Evolutionary conservation across 2,329 filamentous ascomycete genomes (phyloP).

Genomic region (Alternaria alternata): DNA sequence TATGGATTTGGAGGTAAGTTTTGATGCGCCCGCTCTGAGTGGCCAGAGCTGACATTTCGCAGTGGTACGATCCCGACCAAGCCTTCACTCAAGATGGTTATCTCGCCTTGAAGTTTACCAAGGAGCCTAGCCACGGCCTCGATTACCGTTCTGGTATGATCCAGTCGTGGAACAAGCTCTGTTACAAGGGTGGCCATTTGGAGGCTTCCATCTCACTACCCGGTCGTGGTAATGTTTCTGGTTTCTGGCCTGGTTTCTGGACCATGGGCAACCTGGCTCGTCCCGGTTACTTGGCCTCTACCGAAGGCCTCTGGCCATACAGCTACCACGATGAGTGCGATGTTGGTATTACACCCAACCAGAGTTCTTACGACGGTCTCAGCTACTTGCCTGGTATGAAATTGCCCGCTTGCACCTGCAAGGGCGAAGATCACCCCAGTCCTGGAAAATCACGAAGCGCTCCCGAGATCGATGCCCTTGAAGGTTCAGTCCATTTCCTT

Average conservation of each 20-base stretch:
- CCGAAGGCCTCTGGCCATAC: constrained; percentile 78
- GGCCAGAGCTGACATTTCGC: constrained; percentile 15
- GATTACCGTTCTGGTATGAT: constrained; percentile 77
- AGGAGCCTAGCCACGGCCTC: constrained; percentile 69
- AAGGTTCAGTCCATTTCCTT: constrained; percentile 68
- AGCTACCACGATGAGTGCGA: constrained; percentile 75
- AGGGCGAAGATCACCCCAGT: constrained; percentile 69
- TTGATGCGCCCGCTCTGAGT: not conserved
- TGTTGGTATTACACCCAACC: constrained; percentile 74
- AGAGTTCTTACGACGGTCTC: constrained; percentile 72
- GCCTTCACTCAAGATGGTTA: constrained; percentile 69
- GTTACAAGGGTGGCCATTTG: constrained; percentile 74
- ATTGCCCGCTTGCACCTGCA: constrained; percentile 73
- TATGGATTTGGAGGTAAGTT: constrained; percentile 68
- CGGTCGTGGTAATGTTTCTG: constrained; percentile 70
- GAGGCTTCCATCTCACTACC: constrained; percentile 76
- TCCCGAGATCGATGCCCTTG: constrained; percentile 76
- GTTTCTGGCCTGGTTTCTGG: constrained; percentile 81
- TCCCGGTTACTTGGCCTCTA: constrained; percentile 73
- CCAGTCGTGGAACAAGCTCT: constrained; percentile 77
- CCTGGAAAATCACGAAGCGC: constrained; percentile 71
- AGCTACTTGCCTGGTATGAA: constrained; percentile 75
- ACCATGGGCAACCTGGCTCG: constrained; percentile 76
- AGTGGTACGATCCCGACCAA: constrained; percentile 77
- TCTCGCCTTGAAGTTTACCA: constrained; percentile 70